Base-by-base conservation (phyloP, 1,139 yeast species). In the Insectozyma bohioensis region DNA sequence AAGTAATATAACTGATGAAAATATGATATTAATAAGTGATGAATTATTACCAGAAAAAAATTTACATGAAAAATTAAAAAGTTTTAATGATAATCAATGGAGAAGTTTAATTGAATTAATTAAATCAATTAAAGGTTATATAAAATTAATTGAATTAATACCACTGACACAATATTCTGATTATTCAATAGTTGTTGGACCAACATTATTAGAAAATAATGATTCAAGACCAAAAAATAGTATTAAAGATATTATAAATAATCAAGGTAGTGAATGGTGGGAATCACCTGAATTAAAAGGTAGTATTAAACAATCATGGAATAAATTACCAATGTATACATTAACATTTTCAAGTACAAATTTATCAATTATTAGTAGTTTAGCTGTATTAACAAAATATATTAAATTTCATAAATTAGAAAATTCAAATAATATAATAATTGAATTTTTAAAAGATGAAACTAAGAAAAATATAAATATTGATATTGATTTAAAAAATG, bases 301-400 rank as follows among this genome's bases (percentile, higher is more conserved):
- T 40, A 12, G 42, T 30, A 39, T 54, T 28, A 31, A 42, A 41
- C 69, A 67, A 33, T 56, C 63, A 0, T 70, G 77, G 76, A 41
- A 60, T 25, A 73, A 69, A 45, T 66, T 58, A 24, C 52, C 57
- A 4, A 50, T 67, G 58, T 32, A 47, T 47, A 28, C 60, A 46
- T 39, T 54, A 49, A 30, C 49, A 43, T 25, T 57, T 35, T 42
- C 56, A 41, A 30, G 63, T 47, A 37, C 55, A 6, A 40, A 55
- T 14, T 36, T 63, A 18, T 49, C 62, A 1, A 38, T 61, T 11
- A 26, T 61, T n/a, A 46, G 60, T 11, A 61, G 66, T 15, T 48
- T 58, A 14, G 41, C 56, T 7, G 40, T 63, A 7, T 34, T 61
- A 12, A 43, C 63, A 13, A 51, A 52, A 27, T 41, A 41, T 19